Percentiles rank a stretch among this genome's conserved stretches.
phyloP scores from a whole-genome alignment of 768 basidiomycete species.

The Russula dissimulans region DNA sequence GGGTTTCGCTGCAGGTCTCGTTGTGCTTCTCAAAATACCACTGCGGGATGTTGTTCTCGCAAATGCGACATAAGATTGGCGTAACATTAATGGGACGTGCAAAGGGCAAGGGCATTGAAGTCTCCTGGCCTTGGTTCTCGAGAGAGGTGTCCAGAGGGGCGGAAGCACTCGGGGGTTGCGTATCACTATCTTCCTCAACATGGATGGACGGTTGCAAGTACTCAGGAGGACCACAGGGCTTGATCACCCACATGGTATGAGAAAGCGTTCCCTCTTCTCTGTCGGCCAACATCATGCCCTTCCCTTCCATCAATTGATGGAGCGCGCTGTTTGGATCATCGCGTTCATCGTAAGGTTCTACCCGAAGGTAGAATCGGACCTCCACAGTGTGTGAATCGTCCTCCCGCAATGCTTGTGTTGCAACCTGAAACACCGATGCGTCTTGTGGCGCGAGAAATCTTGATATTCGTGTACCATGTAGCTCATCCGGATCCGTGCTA shows the following conservation, averaged over 20 bases:
- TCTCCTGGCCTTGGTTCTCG: conserved; percentile 21
- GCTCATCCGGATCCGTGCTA: conserved; percentile 76
- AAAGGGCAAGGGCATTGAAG: conserved; percentile 66
- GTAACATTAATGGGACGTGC: conserved; percentile 69
- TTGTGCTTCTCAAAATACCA: conserved; percentile 99
- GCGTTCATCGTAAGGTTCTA: conserved; percentile 52
- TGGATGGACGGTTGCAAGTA: conserved; percentile 56
- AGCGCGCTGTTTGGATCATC: conserved; percentile 40
- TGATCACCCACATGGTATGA: conserved; percentile 98
- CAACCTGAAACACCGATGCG: conserved; percentile 75
- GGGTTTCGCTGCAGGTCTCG: conserved; percentile 95
- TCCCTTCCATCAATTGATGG: conserved; percentile 89
- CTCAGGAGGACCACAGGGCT: conserved; percentile 64
- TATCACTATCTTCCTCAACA: conserved; percentile 38
- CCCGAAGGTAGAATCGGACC: conserved; percentile 77
- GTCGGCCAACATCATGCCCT: conserved; percentile 98
- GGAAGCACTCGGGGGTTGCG: conserved; percentile 28
- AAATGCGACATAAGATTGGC: conserved; percentile 91
- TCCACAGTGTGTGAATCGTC: conserved; percentile 95
- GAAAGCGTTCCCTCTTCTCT: conserved; percentile 79
- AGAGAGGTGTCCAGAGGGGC: not conserved
- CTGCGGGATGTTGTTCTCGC: conserved; percentile 91
- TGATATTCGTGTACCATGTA: conserved; percentile 75
- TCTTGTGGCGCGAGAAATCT: conserved; percentile 71
- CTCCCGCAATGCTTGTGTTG: conserved; percentile 72